Evolutionary conservation across 768 basidiomycete species (phyloP).

Genomic region (Suillus spraguei): DNA sequence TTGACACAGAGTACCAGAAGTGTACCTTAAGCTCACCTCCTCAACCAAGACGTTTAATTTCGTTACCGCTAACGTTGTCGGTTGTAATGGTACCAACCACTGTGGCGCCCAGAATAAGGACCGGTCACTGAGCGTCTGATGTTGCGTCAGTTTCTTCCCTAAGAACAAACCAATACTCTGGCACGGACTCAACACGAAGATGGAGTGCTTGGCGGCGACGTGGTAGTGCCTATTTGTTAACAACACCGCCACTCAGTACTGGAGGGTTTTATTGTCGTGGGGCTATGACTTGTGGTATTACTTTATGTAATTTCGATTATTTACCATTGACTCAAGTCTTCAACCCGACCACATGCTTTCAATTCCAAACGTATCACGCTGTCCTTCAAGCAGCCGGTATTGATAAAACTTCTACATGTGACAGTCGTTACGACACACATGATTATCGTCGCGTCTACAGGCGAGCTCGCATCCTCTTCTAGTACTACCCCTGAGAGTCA

Average conservation of each 20-base stretch:
- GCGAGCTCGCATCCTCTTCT: background rate
- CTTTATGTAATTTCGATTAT: background rate
- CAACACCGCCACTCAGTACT: constrained; percentile 1
- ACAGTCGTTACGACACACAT: background rate
- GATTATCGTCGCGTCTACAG: background rate
- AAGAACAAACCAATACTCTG: background rate
- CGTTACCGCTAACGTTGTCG: constrained; percentile 6
- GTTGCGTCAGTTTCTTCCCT: background rate
- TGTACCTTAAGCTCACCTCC: constrained; percentile 1
- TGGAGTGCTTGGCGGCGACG: background rate
- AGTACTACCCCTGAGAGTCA: background rate
- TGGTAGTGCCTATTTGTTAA: background rate
- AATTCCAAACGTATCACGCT: no score
- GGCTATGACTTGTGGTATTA: background rate
- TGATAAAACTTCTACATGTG: background rate
- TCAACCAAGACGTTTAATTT: background rate
- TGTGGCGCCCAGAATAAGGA: constrained; percentile 2
- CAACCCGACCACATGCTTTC: no score
- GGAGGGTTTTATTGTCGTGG: background rate
- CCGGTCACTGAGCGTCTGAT: background rate
- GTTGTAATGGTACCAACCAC: background rate
- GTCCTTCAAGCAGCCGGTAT: background rate
- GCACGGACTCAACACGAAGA: background rate
- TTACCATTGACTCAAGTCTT: background rate
- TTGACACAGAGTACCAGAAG: background rate